A percentile compares a stretch with the other conserved stretches of the same genome.
phyloP scores from a whole-genome alignment of 805 yeast species.

The Cyberlindnera maritima region DNA sequence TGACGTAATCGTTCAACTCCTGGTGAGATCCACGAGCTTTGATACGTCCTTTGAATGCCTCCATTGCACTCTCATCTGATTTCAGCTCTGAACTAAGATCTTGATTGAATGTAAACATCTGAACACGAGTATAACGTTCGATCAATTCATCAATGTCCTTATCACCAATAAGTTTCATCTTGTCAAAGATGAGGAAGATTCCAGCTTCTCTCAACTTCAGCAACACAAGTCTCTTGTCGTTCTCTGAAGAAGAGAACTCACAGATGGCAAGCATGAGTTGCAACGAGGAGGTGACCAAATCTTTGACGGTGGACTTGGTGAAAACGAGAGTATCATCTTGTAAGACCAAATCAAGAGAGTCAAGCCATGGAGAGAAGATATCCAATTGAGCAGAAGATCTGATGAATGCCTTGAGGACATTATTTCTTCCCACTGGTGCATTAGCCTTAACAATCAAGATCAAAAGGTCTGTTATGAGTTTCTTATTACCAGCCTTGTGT shows the following conservation, averaged over 20 bases:
- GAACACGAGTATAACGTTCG: constrained; percentile 20
- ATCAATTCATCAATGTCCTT: constrained; percentile 30
- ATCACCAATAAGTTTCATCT: constrained; percentile 40
- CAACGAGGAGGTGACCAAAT: constrained; percentile 20
- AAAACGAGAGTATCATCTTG: constrained; percentile 21
- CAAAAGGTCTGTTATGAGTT: constrained; percentile 52
- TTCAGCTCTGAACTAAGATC: constrained; percentile 29
- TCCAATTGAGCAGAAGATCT: constrained; percentile 14
- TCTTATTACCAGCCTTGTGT: constrained; percentile 50
- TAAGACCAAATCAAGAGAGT: constrained; percentile 9
- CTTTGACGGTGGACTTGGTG: constrained; percentile 20
- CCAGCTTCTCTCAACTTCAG: constrained; percentile 38
- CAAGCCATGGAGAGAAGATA: constrained; percentile 25
- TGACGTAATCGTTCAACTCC: constrained; percentile 61
- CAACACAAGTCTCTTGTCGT: constrained; percentile 26
- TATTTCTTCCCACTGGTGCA: constrained; percentile 30
- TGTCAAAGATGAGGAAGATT: constrained; percentile 30
- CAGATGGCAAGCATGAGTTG: constrained; percentile 23
- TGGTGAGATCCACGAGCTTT: constrained; percentile 39
- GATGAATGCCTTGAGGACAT: constrained; percentile 26
- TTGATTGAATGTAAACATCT: constrained; percentile 11
- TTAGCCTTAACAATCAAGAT: constrained; percentile 29
- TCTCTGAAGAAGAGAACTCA: constrained; percentile 25
- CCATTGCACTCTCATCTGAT: constrained; percentile 14
- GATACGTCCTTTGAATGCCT: constrained; percentile 13